These are phyloP conservation scores for Scenedesmus sp. DNA, from an alignment of 163 green algal species.

Conservation along the genomic window DNA sequence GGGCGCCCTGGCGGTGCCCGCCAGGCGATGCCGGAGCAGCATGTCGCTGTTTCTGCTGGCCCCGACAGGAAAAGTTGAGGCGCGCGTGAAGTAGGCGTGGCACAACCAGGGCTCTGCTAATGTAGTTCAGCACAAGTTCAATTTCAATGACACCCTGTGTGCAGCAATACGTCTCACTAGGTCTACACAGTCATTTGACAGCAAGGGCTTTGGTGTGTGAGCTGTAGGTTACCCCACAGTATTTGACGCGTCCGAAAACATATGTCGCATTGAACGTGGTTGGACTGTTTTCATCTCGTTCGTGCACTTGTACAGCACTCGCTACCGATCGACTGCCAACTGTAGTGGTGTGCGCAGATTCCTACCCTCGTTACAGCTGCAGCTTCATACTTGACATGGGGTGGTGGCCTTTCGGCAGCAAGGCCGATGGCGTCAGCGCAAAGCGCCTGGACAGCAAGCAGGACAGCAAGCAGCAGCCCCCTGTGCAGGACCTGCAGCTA, in stretches of 20 bases:
- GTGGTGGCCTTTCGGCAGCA: conserved; percentile 49
- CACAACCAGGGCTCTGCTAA: neutral
- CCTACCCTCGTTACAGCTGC: neutral
- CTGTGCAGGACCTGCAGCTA: conserved; percentile 10
- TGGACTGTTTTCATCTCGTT: neutral
- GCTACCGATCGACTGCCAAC: neutral
- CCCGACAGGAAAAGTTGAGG: neutral
- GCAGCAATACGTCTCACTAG: neutral
- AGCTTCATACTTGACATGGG: neutral
- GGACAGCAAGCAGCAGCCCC: conserved; percentile 30
- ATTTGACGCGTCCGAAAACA: no score
- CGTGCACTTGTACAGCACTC: neutral
- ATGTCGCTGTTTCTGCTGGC: neutral
- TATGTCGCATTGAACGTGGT: no score
- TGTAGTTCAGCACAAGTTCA: neutral
- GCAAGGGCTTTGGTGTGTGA: neutral
- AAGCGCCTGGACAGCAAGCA: conserved; percentile 33
- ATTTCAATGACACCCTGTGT: neutral
- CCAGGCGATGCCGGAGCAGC: neutral
- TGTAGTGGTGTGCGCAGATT: neutral
- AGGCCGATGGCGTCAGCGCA: conserved; percentile 16
- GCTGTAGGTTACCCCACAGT: neutral
- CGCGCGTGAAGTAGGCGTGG: neutral
- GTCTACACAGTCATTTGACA: neutral
- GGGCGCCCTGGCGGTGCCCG: neutral